Evolutionary conservation across 495 filamentous ascomycete genomes (phyloP), one percentile per base, ranked within the genome.

Genomic region (Penicillium alfredii): DNA sequence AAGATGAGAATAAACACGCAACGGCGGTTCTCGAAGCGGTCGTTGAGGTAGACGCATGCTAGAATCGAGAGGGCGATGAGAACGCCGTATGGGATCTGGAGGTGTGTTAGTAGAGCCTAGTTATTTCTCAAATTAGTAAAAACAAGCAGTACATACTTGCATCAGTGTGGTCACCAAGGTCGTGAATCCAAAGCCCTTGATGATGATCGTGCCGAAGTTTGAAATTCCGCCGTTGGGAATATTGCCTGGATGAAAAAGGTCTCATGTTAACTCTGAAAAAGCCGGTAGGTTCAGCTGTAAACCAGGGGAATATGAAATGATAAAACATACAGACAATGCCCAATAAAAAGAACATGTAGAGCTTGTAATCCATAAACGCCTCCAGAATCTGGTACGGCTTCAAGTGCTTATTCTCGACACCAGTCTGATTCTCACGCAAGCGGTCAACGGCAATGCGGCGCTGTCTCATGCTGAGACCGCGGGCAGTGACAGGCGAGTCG

Each of bases 341-440:
- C 44, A 82, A 66, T 11, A 74, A 41, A 18, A 75, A 76, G 30
- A 84, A 72, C 8, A 82, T 67, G 56, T 77, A 81, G 4, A 79
- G 56, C 47, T 83, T 84, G 28, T 73, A 61, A 43, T 84, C 80
- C 14, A 61, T 40, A 23, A 74, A 60, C 6, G 77, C 74, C 40
- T 84, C 81, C 3, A 44, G 40, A 6, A 81, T 61, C 51, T 84
- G 81, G 28, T 64, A 65, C 8, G 50, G 56, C 49, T 82, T 82
- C 30, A 84, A 49, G 37, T 70, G 61, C 30, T 77, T 73, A 38
- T 80, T 82, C 60, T 82, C 77, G n/a, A 82, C 64, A 27, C 79
- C 79, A 0, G 78, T 81, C 42, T 79, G 76, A 34, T 83, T 80
- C 8, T 68, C 64, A 15, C 75, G 61, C 7, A 82, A 56, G 9